Base-by-base conservation (phyloP, 805 yeast species). In the Cyberlindnera mycetangii region DNA sequence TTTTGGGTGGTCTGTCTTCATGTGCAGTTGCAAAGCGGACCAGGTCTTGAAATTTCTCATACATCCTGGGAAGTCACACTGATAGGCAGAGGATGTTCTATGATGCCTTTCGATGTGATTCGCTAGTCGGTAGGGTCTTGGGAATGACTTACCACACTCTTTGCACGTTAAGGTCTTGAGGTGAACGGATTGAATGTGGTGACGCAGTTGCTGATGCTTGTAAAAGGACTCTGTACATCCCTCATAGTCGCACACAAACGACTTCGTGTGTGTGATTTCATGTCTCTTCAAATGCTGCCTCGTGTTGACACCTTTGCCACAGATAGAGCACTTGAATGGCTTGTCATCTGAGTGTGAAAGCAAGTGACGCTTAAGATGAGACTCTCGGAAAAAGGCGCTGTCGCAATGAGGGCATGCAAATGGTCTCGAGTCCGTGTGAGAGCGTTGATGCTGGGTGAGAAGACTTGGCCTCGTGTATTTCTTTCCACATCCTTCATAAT, bases 301-400 rank as follows among this genome's bases (percentile, higher is more conserved):
- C 0, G 96, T 75, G 41, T 81, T 83, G 41, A 86, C 83, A 3
- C 96, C 96, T 62, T 89, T 89, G 1, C 83, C 82, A 60, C 99
- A 93, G 1, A 72, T 60, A 0, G 79, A 62, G 58, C 98, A 90
- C 33, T 72, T 76, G 58, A 75, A 81, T 0, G 96, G 96, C 55
- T 85, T 86, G 4, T 72, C 76, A 1, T 68, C 71, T 3, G 70
- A 50, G 59, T 90, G 97, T 16, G 88, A 78, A 19, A 84, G 61
- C 42, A 69, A 50, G 61, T 93, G 99, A 21, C 88, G 76, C 40
- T 79, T 76, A 33, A 92, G 67, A 66, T 92, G 97, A n/a, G 86
- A 79, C 50, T 83, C 85, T 41, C 96, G 73, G 15, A 79, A 69
- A 58, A 89, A 93, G 0, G 83, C 62, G 49, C 77, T 78, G 1